Base-by-base conservation (phyloP, 1,284 basidiomycete genomes). In the Baeospora myosura region DNA sequence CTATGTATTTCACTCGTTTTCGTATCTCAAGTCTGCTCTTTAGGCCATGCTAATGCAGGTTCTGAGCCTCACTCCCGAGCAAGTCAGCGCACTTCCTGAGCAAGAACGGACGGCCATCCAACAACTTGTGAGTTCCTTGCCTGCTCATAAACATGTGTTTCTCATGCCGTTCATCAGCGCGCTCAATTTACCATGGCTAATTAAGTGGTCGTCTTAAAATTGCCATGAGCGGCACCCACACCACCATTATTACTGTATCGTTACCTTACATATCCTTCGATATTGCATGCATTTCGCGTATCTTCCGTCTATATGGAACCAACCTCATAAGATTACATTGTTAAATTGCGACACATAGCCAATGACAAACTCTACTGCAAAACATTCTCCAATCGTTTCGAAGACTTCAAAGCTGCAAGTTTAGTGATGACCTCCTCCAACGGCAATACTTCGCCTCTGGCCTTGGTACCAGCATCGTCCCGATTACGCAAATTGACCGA, bases 401-500 rank as follows among this genome's bases (percentile, higher is more conserved):
- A 67, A 44, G 62, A 63, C 67, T 88, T 91, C 50, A 92, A 66
- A 30, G 63, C 63, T 6, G 81, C 62, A 29, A 92, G 62, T 58
- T 86, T 82, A 51, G 73, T 55, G 4, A 76, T 61, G 24, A 88
- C 66, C n/a, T 74, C 74, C 35, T 83, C 81, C 16, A 91, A 61
- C 18, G 77, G 65, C 38, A 86, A 68, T 59, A 79, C 79, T 58
- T 81, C 75, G 7, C 75, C 73, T 59, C 79, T 78, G 8, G 77
- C 69, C 61, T 93, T 92, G 38, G 74, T 81, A n/a, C 86, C 88
- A 16, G 85, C 79, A 53, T 95, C 90, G 59, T 97, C 93, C 28
- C 93, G 79, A 64, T 97, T 97, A 47, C 95, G 80, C 23, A 98
- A 83, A 60, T 98, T 98, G 56, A 98, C 94, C 3, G 92, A 89